Conservation (phyloP, 768 basidiomycete species). For the Filobasidium wieringae region DNA sequence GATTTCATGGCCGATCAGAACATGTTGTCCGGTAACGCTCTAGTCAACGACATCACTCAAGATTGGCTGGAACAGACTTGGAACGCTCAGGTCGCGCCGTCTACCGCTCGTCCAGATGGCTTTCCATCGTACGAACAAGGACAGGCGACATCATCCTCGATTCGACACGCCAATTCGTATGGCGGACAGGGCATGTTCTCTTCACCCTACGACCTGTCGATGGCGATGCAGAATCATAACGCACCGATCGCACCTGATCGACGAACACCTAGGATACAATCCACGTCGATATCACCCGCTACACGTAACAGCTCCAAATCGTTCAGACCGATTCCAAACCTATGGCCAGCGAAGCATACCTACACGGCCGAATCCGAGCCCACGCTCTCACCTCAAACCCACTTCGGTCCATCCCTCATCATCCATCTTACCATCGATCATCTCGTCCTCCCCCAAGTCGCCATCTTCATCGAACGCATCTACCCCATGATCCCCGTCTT, state of each 20-base stretch:
- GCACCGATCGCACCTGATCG: not conserved
- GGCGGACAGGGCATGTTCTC: not conserved
- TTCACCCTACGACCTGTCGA: not conserved
- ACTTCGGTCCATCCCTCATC: constrained; percentile 15
- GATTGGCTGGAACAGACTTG: not conserved
- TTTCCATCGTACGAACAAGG: too few relatives aligned
- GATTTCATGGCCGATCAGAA: too few relatives aligned
- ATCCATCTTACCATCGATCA: constrained; percentile 17
- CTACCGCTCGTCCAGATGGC: too few relatives aligned
- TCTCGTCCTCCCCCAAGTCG: constrained; percentile 24
- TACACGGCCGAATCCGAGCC: too few relatives aligned
- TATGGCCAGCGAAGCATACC: too few relatives aligned
- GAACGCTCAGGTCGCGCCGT: too few relatives aligned
- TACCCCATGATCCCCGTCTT: constrained; percentile 28
- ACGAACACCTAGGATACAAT: too few relatives aligned
- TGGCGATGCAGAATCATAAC: not conserved
- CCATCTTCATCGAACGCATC: constrained; percentile 23
- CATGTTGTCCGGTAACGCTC: too few relatives aligned
- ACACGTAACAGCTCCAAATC: too few relatives aligned
- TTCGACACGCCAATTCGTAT: not conserved
- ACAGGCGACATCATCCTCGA: constrained; percentile 6
- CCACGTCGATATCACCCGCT: too few relatives aligned
- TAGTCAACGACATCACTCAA: not conserved
- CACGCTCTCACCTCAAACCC: too few relatives aligned
- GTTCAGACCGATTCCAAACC: too few relatives aligned